phyloP scores from a whole-genome alignment of 2,329 filamentous ascomycete species.

The Cercospora sp. region DNA sequence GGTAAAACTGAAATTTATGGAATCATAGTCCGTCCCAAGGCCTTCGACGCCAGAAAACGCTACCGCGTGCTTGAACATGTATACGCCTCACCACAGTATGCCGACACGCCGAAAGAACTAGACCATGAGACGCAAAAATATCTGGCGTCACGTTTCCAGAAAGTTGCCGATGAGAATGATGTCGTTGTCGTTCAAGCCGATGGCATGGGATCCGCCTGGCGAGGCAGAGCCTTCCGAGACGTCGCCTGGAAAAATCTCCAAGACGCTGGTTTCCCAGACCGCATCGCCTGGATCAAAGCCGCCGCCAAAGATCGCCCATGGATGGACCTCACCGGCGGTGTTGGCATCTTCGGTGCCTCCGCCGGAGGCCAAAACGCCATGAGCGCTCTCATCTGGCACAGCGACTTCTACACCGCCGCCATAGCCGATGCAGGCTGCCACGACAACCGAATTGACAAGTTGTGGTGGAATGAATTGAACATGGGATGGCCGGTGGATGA shows the following conservation, averaged over 20 bases:
- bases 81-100: constrained; percentile 4
- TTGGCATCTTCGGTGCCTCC: constrained; percentile 10
- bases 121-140: neutral
- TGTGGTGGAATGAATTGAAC: constrained; percentile 14
- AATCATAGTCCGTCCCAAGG: constrained; percentile 9
- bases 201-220: constrained; percentile 16
- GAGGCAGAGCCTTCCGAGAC: constrained; percentile 12
- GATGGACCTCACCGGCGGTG: constrained; percentile 10
- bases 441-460: constrained; percentile 15
- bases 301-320: constrained; percentile 4
- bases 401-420: constrained; percentile 15
- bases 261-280: constrained; percentile 14
- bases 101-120: neutral
- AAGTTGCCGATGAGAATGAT: constrained; percentile 3
- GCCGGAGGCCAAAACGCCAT: constrained; percentile 14
- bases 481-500: constrained; percentile 15
- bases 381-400: constrained; percentile 10
- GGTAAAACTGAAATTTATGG: constrained; percentile 9
- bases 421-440: constrained; percentile 12
- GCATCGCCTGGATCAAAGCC: constrained; percentile 17
- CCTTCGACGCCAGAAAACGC: neutral
- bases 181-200: constrained; percentile 11
- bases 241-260: constrained; percentile 9
- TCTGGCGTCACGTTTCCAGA: neutral
- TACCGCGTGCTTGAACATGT: constrained; percentile 14